Evolutionary conservation across 164 flowering plant genomes (phyloP).

Genomic region (Magnolia kwangsiensis): DNA sequence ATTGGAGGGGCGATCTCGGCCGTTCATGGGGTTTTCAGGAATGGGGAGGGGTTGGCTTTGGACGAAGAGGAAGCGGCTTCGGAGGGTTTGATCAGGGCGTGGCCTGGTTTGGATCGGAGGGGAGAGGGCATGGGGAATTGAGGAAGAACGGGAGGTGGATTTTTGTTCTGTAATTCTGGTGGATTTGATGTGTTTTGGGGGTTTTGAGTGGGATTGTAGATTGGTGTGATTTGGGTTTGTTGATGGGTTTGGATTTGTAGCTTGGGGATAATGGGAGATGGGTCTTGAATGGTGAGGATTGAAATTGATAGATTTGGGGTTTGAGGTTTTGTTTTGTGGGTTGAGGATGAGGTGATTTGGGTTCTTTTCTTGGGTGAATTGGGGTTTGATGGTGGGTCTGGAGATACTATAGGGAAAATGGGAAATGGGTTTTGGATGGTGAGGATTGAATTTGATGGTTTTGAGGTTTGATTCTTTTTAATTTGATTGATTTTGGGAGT

Average conservation of each 20-base stretch:
- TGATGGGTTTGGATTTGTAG: not conserved
- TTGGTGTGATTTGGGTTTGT: not conserved
- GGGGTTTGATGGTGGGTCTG: too few species aligned
- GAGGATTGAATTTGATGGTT: not conserved
- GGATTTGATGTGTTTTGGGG: constrained; percentile 1
- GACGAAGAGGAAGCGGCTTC: constrained; percentile 11
- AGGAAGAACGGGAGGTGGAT: not conserved
- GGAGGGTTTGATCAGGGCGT: constrained; percentile 8
- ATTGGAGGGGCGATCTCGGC: not conserved
- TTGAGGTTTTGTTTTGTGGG: not conserved
- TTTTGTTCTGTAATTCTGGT: not conserved
- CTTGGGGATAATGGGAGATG: not conserved
- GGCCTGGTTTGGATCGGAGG: not conserved
- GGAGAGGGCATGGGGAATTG: not conserved
- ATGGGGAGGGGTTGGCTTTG: constrained; percentile 5
- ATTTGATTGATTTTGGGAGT: not conserved
- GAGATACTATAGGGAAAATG: too few species aligned
- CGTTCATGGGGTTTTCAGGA: constrained; percentile 12
- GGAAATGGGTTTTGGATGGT: too few species aligned
- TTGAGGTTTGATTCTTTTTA: not conserved
- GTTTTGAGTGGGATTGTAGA: not conserved
- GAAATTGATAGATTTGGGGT: not conserved
- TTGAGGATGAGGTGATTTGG: not conserved
- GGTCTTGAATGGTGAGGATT: not conserved
- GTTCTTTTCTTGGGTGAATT: not conserved